Conservation (phyloP, 257 asterid genomes). For the Lycium ferocissimum region DNA sequence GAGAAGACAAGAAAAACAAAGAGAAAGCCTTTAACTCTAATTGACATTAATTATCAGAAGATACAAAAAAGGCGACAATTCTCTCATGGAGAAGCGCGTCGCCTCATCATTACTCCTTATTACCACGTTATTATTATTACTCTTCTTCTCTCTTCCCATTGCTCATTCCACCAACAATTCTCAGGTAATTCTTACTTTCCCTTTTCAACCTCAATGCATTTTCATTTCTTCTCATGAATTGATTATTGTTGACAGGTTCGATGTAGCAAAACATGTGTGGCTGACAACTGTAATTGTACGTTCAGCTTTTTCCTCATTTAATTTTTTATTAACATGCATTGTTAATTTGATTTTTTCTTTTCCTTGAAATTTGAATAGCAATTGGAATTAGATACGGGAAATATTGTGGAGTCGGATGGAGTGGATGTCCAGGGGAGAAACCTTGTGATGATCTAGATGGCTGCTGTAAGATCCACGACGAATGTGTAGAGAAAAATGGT, state of each 20-base stretch:
- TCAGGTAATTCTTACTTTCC: background rate
- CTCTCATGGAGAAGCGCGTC: background rate
- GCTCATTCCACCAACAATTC: constrained; percentile 13
- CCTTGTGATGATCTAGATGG: constrained; percentile 97
- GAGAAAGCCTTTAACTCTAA: background rate
- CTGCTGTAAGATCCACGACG: constrained; percentile 88
- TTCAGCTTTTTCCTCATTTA: background rate
- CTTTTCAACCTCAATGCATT: background rate
- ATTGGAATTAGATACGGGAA: constrained; percentile 86
- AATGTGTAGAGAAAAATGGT: constrained; percentile 80
- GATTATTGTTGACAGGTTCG: background rate
- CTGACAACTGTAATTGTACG: constrained; percentile 66
- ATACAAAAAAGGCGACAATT: background rate
- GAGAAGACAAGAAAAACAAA: background rate
- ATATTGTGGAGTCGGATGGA: constrained; percentile 96
- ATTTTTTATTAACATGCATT: background rate
- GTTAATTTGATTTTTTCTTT: background rate
- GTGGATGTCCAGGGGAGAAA: constrained; percentile 91
- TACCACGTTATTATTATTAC: background rate
- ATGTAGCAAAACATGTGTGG: constrained; percentile 65
- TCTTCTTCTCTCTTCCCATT: background rate
- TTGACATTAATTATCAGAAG: background rate
- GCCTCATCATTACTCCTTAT: background rate
- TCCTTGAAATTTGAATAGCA: constrained; percentile 45
- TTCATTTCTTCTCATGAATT: too few relatives aligned